Conservation (phyloP, 495 filamentous ascomycete species). For the Penicillium paradoxum region DNA sequence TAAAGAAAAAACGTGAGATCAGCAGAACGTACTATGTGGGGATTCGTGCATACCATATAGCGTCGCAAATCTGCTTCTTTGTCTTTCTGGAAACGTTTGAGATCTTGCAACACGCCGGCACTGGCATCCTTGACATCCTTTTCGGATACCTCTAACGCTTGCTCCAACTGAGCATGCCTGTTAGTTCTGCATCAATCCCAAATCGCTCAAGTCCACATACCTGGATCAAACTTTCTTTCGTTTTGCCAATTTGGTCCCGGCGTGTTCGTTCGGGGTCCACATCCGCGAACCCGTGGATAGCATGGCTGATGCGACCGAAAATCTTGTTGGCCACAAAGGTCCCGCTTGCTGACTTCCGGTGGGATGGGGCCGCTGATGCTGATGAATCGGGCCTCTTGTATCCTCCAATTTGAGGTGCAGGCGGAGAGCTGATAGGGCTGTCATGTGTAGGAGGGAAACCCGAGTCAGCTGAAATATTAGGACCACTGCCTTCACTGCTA, state of each 20-base stretch:
- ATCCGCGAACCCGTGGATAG: slow-evolving; percentile 92
- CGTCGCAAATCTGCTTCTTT: slow-evolving; percentile 91
- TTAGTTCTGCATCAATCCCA: slow-evolving; percentile 6
- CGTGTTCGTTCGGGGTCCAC: slow-evolving; percentile 90
- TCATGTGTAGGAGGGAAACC: slow-evolving; percentile 90
- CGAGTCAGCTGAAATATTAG: slow-evolving; percentile 76
- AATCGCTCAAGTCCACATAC: slow-evolving; percentile 29
- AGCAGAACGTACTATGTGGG: neutral
- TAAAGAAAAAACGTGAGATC: slow-evolving; percentile 1
- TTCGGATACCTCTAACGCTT: slow-evolving; percentile 78
- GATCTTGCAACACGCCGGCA: slow-evolving; percentile 74
- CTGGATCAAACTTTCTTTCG: slow-evolving; percentile 65
- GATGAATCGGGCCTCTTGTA: slow-evolving; percentile 29
- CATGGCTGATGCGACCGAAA: slow-evolving; percentile 92
- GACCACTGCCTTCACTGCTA: slow-evolving; percentile 40
- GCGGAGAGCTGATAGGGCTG: slow-evolving; percentile 55
- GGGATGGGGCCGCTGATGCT: slow-evolving; percentile 34
- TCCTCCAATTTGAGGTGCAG: slow-evolving; percentile 43
- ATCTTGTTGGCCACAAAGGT: slow-evolving; percentile 86
- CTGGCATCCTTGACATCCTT: slow-evolving; percentile 91
- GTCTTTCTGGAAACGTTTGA: slow-evolving; percentile 86
- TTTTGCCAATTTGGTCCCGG: slow-evolving; percentile 92
- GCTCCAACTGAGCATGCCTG: slow-evolving; percentile 61
- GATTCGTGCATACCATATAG: slow-evolving; percentile 76
- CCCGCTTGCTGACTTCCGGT: slow-evolving; percentile 69